Percentiles rank a stretch among this genome's conserved stretches.
Conservation (phyloP, 1,139 yeast genomes). For the Ogataea hybrid region DNA sequence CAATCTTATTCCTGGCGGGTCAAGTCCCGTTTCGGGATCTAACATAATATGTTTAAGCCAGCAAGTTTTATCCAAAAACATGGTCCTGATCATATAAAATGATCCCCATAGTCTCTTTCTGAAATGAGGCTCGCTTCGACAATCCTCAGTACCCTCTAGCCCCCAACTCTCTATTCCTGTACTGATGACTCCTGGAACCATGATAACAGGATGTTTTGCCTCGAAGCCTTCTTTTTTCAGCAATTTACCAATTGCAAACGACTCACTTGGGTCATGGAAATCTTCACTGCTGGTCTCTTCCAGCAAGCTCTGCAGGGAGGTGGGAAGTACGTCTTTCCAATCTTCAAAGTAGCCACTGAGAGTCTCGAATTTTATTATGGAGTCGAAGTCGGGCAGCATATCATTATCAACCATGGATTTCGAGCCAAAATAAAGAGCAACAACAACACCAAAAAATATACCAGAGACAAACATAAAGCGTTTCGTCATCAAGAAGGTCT, state of each 20-base stretch:
- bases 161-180: conserved; percentile 98
- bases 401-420: conserved; percentile 29
- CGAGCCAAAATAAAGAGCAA: conserved; percentile 65
- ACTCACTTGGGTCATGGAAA: conserved; percentile 62
- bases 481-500: conserved; percentile 39
- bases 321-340: conserved; percentile 70
- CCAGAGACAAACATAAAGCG: conserved; percentile 54
- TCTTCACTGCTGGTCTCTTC: conserved; percentile 45
- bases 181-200: conserved; percentile 96
- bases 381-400: conserved; percentile 45
- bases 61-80: conserved; percentile 88
- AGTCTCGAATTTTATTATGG: conserved; percentile 53
- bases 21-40: conserved; percentile 88
- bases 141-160: conserved; percentile 64
- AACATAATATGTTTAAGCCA: conserved; percentile 91
- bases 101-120: conserved; percentile 96
- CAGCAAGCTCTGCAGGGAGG: conserved; percentile 58
- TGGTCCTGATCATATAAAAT: conserved; percentile 88
- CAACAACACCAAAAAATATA: conserved; percentile 62
- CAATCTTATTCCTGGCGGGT: conserved; percentile 76
- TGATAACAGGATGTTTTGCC: conserved; percentile 72
- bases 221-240: conserved; percentile 48
- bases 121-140: conserved; percentile 83
- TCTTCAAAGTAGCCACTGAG: conserved; percentile 53
- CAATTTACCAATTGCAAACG: conserved; percentile 83